Base-by-base conservation (phyloP, 352 stramenopile species). In the Elongisporangium anandrum region DNA sequence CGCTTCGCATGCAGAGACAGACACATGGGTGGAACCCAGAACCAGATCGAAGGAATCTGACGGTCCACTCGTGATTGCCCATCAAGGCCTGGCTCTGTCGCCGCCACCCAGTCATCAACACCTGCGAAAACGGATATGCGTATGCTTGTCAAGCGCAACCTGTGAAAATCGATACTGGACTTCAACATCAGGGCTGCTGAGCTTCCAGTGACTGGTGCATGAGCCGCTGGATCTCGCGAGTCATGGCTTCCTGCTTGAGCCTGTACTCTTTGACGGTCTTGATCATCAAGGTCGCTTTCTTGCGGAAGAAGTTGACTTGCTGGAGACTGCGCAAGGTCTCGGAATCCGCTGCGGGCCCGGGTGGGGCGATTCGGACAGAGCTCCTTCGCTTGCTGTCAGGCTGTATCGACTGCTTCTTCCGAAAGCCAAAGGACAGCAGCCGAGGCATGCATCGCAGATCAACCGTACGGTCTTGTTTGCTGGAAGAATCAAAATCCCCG, bases 211-310 rank as follows among this genome's bases (percentile, higher is more conserved):
- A 87, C 59, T 71, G 69, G 41, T 85, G 75, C 9, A 77, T 79
- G 26, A 90, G 78, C 10, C 64, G 59, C 56, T 87, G 77, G 62
- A 90, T 87, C 12, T 88, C 77, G 1, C 74, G 74, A 53, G 78
- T 79, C 74, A 88, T 81, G 45, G 84, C 73, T 20, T 85, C 72
- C 60, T 90, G 71, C 47, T 90, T 90, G 41, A 68, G 68, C 56
- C 75, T 82, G 41, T 68, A 80, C n/a, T 74, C 61, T 19, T 73
- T 70, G 72, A 90, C 88, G 52, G 87, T 85, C 24, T 87, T 82
- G 57, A 90, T 81, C 15, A 90, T 65, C 16, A 80, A 60, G 19
- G 78, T 75, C 0, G 80, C 80, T 53, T 83, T 81, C n/a, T 76
- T 72, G 19, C 68, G 70, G 63, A 85, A 88, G 56, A 87, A 90